phyloP scores from a whole-genome alignment of 73 alveolate species.

The Symbiodinium natans region DNA sequence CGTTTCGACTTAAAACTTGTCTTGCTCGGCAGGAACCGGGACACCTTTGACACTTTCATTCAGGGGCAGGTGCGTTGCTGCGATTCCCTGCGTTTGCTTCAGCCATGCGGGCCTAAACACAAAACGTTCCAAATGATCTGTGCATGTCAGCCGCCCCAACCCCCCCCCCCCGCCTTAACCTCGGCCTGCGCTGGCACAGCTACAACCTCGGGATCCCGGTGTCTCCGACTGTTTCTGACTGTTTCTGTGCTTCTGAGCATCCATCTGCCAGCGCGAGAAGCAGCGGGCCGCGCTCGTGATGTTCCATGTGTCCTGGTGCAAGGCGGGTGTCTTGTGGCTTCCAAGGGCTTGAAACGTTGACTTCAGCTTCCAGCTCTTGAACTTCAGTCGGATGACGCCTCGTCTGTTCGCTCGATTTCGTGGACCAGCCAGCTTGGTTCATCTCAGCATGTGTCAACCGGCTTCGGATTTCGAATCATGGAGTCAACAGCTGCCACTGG shows the following conservation, averaged over 20 bases:
- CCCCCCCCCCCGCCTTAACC: not conserved
- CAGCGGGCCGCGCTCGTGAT: conserved; percentile 38
- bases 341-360: too few relatives aligned
- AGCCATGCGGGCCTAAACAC: not conserved
- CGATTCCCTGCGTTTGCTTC: not conserved
- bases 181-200: not conserved
- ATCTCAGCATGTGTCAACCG: not conserved
- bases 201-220: not conserved
- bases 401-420: not conserved
- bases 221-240: not conserved
- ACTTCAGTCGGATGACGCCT: too few relatives aligned
- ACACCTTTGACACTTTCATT: not conserved
- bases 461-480: not conserved
- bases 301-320: conserved; percentile 87
- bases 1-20: too few relatives aligned
- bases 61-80: not conserved
- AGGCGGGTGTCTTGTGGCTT: not conserved
- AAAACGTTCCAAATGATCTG: not conserved
- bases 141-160: not conserved
- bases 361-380: too few relatives aligned
- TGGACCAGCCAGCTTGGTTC: not conserved
- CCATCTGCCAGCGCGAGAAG: not conserved
- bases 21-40: not conserved
- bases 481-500: not conserved
- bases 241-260: too few relatives aligned